Conservation (phyloP, 176 grass and related monocot genomes). For the Canna indica region DNA sequence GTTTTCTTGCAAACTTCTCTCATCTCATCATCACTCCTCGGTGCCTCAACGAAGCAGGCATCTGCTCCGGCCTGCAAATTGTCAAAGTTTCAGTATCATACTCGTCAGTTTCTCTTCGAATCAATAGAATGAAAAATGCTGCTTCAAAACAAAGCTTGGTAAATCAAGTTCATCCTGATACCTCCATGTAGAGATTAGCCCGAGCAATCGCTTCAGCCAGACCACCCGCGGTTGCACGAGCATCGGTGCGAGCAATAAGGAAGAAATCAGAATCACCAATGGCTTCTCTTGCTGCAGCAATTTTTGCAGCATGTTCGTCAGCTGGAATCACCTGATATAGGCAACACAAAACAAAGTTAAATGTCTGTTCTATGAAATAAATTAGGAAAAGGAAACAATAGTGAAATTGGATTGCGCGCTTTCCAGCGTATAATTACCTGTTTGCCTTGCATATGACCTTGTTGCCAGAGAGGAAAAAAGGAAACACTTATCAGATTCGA, state of each 20-base stretch:
- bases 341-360: neutral
- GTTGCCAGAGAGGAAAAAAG: neutral
- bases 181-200: constrained; percentile 52
- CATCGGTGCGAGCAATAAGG: constrained; percentile 40
- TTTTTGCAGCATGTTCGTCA: constrained; percentile 45
- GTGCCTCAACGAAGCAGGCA: constrained; percentile 40
- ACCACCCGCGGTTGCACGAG: constrained; percentile 22
- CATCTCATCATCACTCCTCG: constrained; percentile 33
- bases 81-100: neutral
- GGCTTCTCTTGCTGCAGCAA: constrained; percentile 38
- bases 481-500: neutral
- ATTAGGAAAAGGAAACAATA: too few relatives aligned
- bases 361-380: neutral
- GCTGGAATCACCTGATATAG: constrained; percentile 33
- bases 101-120: neutral
- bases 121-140: neutral
- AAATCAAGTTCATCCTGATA: too few relatives aligned
- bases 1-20: constrained; percentile 28
- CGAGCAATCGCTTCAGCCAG: constrained; percentile 32
- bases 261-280: constrained; percentile 37
- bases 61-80: constrained; percentile 32
- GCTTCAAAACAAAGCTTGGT: too few relatives aligned
- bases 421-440: constrained; percentile 15
- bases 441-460: constrained; percentile 45
- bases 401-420: too few relatives aligned